phyloP scores from a whole-genome alignment of 2,329 filamentous ascomycete genomes.

The Sporothrix pseudoabietina region DNA sequence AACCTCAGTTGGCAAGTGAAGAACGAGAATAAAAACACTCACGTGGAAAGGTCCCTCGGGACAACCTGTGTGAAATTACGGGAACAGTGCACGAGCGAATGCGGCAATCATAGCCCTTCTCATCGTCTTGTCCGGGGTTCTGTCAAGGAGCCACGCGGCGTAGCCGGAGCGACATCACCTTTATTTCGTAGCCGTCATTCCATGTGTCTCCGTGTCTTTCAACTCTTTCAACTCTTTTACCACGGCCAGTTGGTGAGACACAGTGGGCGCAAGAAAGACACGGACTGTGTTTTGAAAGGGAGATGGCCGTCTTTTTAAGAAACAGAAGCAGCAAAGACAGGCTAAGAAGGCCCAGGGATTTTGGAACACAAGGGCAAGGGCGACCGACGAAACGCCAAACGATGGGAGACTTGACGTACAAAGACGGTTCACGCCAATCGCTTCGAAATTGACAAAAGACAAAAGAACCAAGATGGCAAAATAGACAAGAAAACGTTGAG shows the following conservation, averaged over 20 bases:
- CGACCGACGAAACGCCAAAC: constrained; percentile 11
- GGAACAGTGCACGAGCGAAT: neutral
- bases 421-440: neutral
- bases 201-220: neutral
- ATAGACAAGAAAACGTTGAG: neutral
- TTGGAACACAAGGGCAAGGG: constrained; percentile 1
- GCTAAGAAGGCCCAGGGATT: neutral
- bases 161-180: constrained; percentile 8
- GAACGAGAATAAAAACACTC: neutral
- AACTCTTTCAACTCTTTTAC: neutral
- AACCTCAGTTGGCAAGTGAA: too few species aligned
- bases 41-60: constrained; percentile 1
- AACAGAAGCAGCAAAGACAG: neutral
- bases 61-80: neutral
- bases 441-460: neutral
- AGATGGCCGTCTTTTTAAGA: neutral
- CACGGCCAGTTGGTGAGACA: neutral
- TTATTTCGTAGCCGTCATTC: neutral
- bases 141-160: constrained; percentile 9
- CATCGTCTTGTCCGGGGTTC: constrained; percentile 7
- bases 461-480: neutral
- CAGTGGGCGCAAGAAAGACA: constrained; percentile 17
- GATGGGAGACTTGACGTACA: neutral
- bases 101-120: neutral
- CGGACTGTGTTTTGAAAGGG: constrained; percentile 14